Base-by-base conservation (phyloP, 2,329 filamentous ascomycete species). In the Curvularia spicifera region DNA sequence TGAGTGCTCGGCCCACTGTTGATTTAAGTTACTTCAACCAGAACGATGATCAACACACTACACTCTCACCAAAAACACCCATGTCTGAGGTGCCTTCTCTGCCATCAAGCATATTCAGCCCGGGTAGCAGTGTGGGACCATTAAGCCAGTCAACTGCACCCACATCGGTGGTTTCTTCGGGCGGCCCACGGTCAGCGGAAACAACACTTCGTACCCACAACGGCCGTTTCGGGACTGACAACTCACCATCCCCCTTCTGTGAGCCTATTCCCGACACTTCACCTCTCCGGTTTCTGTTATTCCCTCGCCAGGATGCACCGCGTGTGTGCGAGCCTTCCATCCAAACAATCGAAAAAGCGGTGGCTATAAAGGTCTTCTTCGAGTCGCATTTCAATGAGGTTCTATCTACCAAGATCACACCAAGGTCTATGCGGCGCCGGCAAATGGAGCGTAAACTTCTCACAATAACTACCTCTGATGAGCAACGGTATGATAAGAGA, bases 351-450 rank as follows among this genome's bases (percentile, higher is more conserved):
- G 94, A 98, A 78, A 87, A 85, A 59, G 86, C 89, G 2, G 87
- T 92, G 0, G 89, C 91, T 0, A 89, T 91, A 43, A 97, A 96
- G 74, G 86, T 96, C 20, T 96, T 87, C 68, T 83, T 98, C 9
- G 95, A 98, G 75, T 91, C 88, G 0, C 86, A 93, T 68, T 97
- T 91, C 79, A 89, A 93, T 66, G 81, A 87, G n/a, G 75, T 92
- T 7, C 80, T 91, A 2, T 78, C 79, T 4, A 81, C 71, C 2
- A 79, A 80, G 2, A 78, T 82, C 1, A 85, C 83, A 4, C 82
- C 87, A 53, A 85, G 91, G 0, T 83, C 84, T 1, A 72, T 88
- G 53, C 86, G 91, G 3, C 81, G 84, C 33, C 80, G 83, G 39
- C 82, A 86, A 49, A 78, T 94, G 22, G 88, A 93, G 69, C 78